Percentiles rank a stretch among this genome's conserved stretches.
These are phyloP conservation scores for Aspergillus cavernicola DNA, from an alignment of 495 filamentous ascomycete species.

Conservation along the genomic window DNA sequence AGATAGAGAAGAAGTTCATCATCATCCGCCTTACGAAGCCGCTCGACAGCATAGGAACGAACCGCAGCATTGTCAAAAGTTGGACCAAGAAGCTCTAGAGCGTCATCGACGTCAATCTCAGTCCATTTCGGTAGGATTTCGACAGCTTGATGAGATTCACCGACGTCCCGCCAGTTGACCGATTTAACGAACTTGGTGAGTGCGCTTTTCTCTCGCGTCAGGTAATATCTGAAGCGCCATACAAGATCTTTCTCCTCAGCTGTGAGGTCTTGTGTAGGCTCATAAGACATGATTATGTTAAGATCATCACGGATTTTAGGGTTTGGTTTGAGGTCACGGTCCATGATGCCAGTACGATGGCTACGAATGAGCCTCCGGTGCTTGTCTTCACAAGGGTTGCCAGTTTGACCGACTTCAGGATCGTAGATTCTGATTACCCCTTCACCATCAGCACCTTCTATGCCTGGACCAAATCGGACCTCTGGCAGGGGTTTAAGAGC, in stretches of 20 bases:
- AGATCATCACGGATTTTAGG: constrained; percentile 94
- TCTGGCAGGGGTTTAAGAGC: constrained; percentile 74
- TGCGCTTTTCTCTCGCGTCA: constrained; percentile 88
- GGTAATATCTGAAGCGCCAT: constrained; percentile 93
- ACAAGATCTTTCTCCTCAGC: constrained; percentile 91
- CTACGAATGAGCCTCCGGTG: constrained; percentile 88
- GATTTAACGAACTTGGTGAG: constrained; percentile 98
- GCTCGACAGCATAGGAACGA: constrained; percentile 87
- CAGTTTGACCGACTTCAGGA: constrained; percentile 79
- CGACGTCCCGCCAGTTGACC: constrained; percentile 85
- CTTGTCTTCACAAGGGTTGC: constrained; percentile 95
- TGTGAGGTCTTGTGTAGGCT: constrained; percentile 81
- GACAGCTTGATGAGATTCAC: constrained; percentile 82
- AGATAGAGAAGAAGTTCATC: constrained; percentile 91
- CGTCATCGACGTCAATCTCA: constrained; percentile 95
- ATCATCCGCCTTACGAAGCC: constrained; percentile 87
- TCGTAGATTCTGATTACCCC: constrained; percentile 82
- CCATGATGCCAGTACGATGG: constrained; percentile 86
- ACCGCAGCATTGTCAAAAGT: constrained; percentile 85
- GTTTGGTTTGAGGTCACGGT: constrained; percentile 92
- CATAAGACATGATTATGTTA: constrained; percentile 86
- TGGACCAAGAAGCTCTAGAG: constrained; percentile 88
- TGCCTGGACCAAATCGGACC: constrained; percentile 78
- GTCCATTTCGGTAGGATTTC: constrained; percentile 92
- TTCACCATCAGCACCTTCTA: constrained; percentile 55